These are phyloP conservation scores for Pleurotus tuber-regium DNA, from an alignment of 768 basidiomycete genomes.

Conservation along the genomic window DNA sequence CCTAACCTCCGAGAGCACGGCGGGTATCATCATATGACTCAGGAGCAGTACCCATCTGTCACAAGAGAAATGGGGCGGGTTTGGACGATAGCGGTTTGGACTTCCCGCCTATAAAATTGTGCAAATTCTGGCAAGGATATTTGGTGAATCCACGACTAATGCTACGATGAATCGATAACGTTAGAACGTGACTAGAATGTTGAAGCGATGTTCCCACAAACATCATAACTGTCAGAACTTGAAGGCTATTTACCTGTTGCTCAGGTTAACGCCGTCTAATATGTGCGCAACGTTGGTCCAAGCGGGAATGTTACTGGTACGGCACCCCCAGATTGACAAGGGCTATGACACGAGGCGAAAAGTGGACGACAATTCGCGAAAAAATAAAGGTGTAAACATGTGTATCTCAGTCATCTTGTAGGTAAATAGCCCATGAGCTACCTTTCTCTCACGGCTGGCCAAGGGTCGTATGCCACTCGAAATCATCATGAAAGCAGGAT, in stretches of 20 bases:
- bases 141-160: no score
- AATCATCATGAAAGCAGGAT: no score
- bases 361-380: no score
- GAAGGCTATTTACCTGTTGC: not conserved
- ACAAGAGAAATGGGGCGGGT: no score
- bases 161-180: not conserved
- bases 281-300: not conserved
- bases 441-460: not conserved
- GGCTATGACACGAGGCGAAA: slow-evolving; percentile 1
- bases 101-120: no score
- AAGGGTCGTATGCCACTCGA: no score
- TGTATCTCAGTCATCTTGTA: not conserved
- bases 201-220: not conserved
- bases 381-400: not conserved
- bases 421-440: not conserved
- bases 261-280: not conserved
- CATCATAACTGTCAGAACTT: not conserved
- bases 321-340: no score
- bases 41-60: no score
- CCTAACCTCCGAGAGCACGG: slow-evolving; percentile 1
- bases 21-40: slow-evolving; percentile 5
- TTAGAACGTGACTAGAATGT: not conserved
- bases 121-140: no score
- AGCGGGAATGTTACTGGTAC: not conserved
- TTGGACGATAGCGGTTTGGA: no score